Evolutionary conservation across 257 asterid genomes (phyloP).

Genomic region (Thymus quinquecostatus): DNA sequence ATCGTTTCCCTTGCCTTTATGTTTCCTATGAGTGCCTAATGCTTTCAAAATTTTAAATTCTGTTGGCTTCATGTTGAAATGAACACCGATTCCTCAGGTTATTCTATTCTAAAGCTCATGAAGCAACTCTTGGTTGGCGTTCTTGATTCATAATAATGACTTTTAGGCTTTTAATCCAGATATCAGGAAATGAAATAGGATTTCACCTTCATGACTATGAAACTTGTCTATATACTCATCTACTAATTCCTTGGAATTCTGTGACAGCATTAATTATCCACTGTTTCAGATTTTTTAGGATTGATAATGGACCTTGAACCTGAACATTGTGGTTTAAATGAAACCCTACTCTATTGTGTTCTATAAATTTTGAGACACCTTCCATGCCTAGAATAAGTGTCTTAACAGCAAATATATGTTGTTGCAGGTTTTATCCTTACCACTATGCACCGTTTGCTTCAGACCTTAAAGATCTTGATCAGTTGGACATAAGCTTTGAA

Average conservation of each 20-base stretch:
- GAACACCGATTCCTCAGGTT: background rate
- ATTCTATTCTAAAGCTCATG: background rate
- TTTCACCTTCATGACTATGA: conserved; percentile 2
- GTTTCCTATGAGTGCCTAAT: conserved; percentile 13
- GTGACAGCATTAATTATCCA: background rate
- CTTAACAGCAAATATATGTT: conserved; percentile 32
- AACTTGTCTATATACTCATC: conserved; percentile 9
- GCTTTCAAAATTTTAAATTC: background rate
- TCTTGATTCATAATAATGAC: background rate
- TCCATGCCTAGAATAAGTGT: conserved; percentile 21
- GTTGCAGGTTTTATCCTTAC: conserved; percentile 91
- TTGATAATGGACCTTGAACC: conserved; percentile 9
- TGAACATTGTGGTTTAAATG: background rate
- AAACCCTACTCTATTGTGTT: background rate
- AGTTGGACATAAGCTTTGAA: conserved; percentile 68
- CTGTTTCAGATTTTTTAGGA: conserved; percentile 14
- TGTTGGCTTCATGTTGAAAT: conserved; percentile 18
- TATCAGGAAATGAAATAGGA: conserved; percentile 3
- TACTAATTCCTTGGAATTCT: conserved; percentile 3
- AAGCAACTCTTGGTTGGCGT: background rate
- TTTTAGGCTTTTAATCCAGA: background rate
- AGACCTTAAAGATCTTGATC: conserved; percentile 81
- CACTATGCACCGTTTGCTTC: conserved; percentile 99
- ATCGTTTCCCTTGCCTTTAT: background rate
- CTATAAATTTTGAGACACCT: background rate